These are phyloP conservation scores for Dryadomyces sulphureus DNA, from an alignment of 2,329 filamentous ascomycete genomes.

Conservation along the genomic window DNA sequence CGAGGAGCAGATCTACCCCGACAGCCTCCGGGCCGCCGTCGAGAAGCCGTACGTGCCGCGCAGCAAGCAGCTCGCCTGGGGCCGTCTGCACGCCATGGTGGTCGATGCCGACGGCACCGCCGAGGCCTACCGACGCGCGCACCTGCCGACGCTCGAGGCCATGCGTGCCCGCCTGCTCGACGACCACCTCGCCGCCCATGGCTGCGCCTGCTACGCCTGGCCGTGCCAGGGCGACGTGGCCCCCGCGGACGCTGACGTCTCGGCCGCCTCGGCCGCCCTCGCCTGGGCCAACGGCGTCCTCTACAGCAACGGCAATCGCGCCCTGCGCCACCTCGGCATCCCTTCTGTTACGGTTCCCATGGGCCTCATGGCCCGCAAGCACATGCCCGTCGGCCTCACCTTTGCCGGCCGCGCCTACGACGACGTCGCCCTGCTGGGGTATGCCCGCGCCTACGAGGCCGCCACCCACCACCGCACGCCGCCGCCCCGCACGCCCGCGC, in stretches of 20 bases:
- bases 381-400: not conserved
- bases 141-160: too few relatives aligned
- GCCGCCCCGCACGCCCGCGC: not conserved
- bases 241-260: not conserved
- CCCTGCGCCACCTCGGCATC: slow-evolving; percentile 36
- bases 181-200: too few relatives aligned
- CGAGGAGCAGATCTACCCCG: not conserved
- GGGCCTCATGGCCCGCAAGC: slow-evolving; percentile 24
- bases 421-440: not conserved
- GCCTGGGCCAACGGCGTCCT: slow-evolving; percentile 34
- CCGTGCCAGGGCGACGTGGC: not conserved
- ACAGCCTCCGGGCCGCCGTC: too few relatives aligned
- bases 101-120: too few relatives aligned
- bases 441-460: not conserved
- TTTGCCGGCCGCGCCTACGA: not conserved
- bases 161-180: too few relatives aligned
- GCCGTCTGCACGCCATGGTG: too few relatives aligned
- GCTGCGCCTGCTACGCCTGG: too few relatives aligned
- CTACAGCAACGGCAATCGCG: slow-evolving; percentile 38
- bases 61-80: too few relatives aligned
- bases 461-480: not conserved
- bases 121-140: too few relatives aligned
- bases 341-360: slow-evolving; percentile 39
- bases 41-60: too few relatives aligned
- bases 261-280: not conserved